Base-by-base conservation (phyloP, 805 yeast genomes). In the Ascoidea rubescens region DNA sequence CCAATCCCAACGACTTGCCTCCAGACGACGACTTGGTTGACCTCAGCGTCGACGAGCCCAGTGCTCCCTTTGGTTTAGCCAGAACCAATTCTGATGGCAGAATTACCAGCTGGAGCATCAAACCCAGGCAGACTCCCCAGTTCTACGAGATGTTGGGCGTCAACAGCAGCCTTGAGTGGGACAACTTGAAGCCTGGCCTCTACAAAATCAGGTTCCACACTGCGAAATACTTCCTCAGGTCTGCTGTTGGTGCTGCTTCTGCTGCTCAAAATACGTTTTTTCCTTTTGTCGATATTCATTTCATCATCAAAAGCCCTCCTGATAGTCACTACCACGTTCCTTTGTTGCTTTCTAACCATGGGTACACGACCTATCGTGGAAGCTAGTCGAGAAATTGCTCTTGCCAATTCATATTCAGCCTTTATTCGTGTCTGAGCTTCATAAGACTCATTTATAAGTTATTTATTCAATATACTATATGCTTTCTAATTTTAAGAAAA, bases 361-460 rank as follows among this genome's bases (percentile, higher is more conserved):
- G 96, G 42, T 90, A 89, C 68, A 79, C 95, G 5, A 90, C 97
- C 0, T 90, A 90, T 69, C 75, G 97, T 53, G 98, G 98, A 1
- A 79, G 86, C 61, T 84, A 61, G 53, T 7, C n/a, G 28, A 46
- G 33, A 3, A 44, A 21, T 21, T 21, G 28, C 28, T 21, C 28
- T 21, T 21, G 28, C 28, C 28, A 21, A 21, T 21, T 21, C 28
- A 21, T 21, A 21, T 21, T 21, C 28, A 2, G 28, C 28, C 28
- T 21, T 21, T 21, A 21, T 21, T 21, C 28, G 28, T 21, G 28
- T 21, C 28, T 21, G 28, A 21, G 28, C 28, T 21, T 21, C 3
- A 21, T 21, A 21, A 21, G 3, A 21, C 28, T 21, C 28, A 21
- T 21, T 21, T 21, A 21, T 21, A 21, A 21, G 28, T 21, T 21